Percentiles rank a stretch among this genome's conserved stretches.
phyloP scores from a whole-genome alignment of 768 basidiomycete genomes.

The Leccinum rimulosum region DNA sequence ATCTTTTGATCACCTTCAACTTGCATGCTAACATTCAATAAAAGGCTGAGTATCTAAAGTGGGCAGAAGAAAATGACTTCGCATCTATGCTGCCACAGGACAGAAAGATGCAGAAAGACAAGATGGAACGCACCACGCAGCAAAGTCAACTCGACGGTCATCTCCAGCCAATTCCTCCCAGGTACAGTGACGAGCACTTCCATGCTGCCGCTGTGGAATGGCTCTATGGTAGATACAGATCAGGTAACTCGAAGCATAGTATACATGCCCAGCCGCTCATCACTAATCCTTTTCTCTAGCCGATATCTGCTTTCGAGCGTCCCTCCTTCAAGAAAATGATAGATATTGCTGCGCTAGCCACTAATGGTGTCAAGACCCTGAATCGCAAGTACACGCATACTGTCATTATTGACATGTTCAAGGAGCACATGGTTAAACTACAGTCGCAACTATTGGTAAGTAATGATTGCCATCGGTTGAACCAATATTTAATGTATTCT shows the following conservation, averaged over 20 bases:
- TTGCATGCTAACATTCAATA: not conserved
- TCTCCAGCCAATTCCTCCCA: not conserved
- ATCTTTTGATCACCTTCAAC: not conserved
- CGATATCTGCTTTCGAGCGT: not conserved
- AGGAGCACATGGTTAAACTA: not conserved
- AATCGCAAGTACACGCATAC: not conserved
- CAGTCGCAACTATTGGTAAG: not conserved
- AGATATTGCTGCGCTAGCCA: not conserved
- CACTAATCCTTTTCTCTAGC: not conserved
- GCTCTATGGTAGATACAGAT: not conserved
- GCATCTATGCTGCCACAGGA: not conserved
- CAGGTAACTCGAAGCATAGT: not conserved
- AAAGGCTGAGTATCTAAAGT: not conserved
- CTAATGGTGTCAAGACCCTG: not conserved
- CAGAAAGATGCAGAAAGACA: not conserved
- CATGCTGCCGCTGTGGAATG: not conserved
- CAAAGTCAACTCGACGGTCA: not conserved
- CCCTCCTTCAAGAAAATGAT: not conserved
- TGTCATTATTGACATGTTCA: not conserved
- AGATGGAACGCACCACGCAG: too few relatives aligned
- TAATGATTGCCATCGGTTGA: not conserved
- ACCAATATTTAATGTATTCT: not conserved
- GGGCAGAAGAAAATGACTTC: not conserved
- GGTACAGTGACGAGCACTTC: not conserved
- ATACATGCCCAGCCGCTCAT: not conserved